A percentile compares a stretch with the other conserved stretches of the same genome.
Evolutionary conservation across 2,329 filamentous ascomycete genomes (phyloP).

Genomic region (Paecilomyces variotii): DNA sequence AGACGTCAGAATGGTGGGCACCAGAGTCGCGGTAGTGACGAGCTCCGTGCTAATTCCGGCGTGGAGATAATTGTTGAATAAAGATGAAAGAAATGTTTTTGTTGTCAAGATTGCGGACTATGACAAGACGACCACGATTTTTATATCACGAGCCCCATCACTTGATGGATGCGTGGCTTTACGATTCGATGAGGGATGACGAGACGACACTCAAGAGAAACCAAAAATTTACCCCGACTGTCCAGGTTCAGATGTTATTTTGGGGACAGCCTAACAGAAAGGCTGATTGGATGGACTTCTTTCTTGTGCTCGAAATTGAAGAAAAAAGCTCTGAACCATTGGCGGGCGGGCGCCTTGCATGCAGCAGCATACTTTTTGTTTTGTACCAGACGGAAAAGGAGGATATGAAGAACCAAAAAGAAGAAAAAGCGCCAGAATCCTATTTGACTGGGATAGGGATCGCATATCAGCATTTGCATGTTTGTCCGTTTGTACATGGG

Average conservation of each 20-base stretch:
- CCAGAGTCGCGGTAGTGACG: constrained; percentile 54
- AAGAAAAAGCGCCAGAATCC: constrained; percentile 19
- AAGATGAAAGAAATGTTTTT: constrained; percentile 14
- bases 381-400: constrained; percentile 15
- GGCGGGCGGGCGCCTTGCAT: constrained; percentile 18
- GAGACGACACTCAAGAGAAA: constrained; percentile 37
- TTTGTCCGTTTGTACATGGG: constrained; percentile 26
- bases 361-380: constrained; percentile 14
- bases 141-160: constrained; percentile 33
- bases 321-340: constrained; percentile 12
- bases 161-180: constrained; percentile 33
- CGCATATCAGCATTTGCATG: constrained; percentile 32
- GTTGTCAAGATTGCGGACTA: constrained; percentile 1
- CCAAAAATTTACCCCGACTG: constrained; percentile 31
- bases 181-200: constrained; percentile 43
- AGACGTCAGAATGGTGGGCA: constrained; percentile 52
- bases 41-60: constrained; percentile 52
- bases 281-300: constrained; percentile 23
- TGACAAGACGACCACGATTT: constrained; percentile 33
- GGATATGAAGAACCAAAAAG: constrained; percentile 26
- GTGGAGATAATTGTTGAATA: constrained; percentile 59
- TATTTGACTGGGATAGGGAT: constrained; percentile 22
- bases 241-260: constrained; percentile 34
- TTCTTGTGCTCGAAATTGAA: constrained; percentile 21
- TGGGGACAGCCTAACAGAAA: constrained; percentile 31